These are phyloP conservation scores for Fusarium foetens DNA, from an alignment of 2,329 filamentous ascomycete species.

Conservation along the genomic window DNA sequence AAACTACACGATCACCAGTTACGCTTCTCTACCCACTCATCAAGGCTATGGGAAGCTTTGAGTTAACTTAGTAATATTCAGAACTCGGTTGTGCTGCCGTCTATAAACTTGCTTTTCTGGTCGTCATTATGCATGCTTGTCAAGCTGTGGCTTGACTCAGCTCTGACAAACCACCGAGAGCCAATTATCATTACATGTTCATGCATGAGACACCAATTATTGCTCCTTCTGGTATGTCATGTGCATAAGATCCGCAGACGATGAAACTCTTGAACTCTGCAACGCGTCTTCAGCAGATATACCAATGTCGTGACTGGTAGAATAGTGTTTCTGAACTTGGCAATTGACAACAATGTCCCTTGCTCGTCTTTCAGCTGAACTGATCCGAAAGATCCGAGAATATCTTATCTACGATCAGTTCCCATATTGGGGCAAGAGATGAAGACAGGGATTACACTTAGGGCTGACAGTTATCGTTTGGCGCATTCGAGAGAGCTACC, in stretches of 20 bases:
- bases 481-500: accelerated
- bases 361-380: background rate
- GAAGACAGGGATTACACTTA: background rate
- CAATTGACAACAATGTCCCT: no score
- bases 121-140: background rate
- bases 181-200: background rate
- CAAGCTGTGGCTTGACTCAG: background rate
- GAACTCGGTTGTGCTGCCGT: accelerated
- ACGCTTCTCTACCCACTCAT: background rate
- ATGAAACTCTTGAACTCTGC: background rate
- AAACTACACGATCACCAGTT: background rate
- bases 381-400: background rate
- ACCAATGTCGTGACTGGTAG: background rate
- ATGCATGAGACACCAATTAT: background rate
- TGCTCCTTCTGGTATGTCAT: background rate
- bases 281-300: background rate
- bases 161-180: background rate
- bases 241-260: background rate
- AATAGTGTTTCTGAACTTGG: background rate
- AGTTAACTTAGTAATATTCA: background rate
- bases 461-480: background rate
- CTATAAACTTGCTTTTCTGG: background rate
- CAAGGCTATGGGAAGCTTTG: background rate
- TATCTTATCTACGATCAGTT: background rate
- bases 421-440: background rate